Conservation (phyloP, 441 rosid species). For the Dalechampia spathulata region DNA sequence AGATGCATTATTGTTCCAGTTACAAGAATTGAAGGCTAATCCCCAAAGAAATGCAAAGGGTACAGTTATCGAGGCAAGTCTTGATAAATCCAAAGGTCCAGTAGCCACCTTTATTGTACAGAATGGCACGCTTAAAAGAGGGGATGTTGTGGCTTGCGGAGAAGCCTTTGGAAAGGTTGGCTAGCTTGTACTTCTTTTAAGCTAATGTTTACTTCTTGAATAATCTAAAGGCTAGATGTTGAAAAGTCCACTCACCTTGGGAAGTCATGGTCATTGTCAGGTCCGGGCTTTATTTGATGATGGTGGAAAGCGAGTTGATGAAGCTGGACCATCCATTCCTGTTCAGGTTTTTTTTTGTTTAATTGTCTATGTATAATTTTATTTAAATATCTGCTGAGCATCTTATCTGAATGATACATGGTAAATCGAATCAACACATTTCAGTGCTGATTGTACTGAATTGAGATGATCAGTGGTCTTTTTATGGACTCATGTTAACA, state of each 20-base stretch:
- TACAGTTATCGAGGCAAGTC: conserved; percentile 93
- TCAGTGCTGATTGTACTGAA: not conserved
- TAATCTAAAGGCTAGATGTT: conserved; percentile 15
- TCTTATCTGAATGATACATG: not conserved
- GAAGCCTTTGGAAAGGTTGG: conserved; percentile 94
- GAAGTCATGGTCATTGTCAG: conserved; percentile 31
- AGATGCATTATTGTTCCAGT: conserved; percentile 40
- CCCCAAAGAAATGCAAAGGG: conserved; percentile 96
- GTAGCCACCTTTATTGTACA: conserved; percentile 90
- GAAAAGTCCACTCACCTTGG: not conserved
- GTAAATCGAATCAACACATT: not conserved
- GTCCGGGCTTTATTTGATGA: conserved; percentile 95
- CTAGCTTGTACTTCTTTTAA: conserved; percentile 14
- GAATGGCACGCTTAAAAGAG: conserved; percentile 87
- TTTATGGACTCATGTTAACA: not conserved
- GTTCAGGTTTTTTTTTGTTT: conserved; percentile 51
- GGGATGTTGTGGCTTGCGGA: conserved; percentile 91
- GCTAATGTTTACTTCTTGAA: conserved; percentile 10
- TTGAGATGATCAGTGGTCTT: not conserved
- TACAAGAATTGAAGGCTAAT: conserved; percentile 97
- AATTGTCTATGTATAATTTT: not conserved
- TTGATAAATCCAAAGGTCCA: conserved; percentile 90
- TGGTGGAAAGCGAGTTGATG: conserved; percentile 66
- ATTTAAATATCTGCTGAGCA: not conserved
- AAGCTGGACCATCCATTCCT: conserved; percentile 96